These are phyloP conservation scores for Cladorrhinum sp. DNA, from an alignment of 2,329 filamentous ascomycete species.

Conservation along the genomic window DNA sequence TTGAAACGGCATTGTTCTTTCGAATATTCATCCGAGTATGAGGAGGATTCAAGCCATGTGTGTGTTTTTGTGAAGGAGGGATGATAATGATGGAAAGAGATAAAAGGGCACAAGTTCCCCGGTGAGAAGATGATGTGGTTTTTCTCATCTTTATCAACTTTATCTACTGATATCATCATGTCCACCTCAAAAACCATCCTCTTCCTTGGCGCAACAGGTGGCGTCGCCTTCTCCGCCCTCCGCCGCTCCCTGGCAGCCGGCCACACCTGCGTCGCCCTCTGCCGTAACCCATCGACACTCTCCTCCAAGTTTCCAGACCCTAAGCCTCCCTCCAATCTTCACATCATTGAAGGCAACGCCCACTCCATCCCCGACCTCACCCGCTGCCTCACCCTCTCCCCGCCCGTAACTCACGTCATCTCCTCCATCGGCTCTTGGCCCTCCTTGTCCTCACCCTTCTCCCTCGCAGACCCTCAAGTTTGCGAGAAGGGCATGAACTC, in stretches of 20 bases:
- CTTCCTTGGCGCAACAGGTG: conserved; percentile 54
- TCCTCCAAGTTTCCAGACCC: conserved; percentile 31
- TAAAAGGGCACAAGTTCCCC: neutral
- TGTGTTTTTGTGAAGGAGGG: neutral
- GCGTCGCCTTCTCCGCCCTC: conserved; percentile 47
- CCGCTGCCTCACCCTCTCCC: conserved; percentile 34
- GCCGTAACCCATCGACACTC: conserved; percentile 49
- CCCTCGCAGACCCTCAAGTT: conserved; percentile 45
- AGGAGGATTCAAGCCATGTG: neutral
- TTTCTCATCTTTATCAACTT: neutral
- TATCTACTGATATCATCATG: conserved; percentile 11
- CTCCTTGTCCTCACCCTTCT: conserved; percentile 31
- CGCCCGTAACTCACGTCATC: conserved; percentile 46
- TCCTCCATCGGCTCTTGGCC: conserved; percentile 46
- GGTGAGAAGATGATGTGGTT: neutral
- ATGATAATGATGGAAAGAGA: neutral
- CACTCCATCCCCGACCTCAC: conserved; percentile 40
- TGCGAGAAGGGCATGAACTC: conserved; percentile 44
- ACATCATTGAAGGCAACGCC: conserved; percentile 46
- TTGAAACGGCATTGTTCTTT: neutral
- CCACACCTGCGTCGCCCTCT: conserved; percentile 47
- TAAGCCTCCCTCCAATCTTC: conserved; percentile 36
- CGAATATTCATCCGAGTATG: neutral
- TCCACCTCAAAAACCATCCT: conserved; percentile 39
- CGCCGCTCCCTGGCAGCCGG: conserved; percentile 44